A percentile compares a stretch with the other conserved stretches of the same genome.
Evolutionary conservation across 768 basidiomycete species (phyloP).

Genomic region (Royoungia palumana): DNA sequence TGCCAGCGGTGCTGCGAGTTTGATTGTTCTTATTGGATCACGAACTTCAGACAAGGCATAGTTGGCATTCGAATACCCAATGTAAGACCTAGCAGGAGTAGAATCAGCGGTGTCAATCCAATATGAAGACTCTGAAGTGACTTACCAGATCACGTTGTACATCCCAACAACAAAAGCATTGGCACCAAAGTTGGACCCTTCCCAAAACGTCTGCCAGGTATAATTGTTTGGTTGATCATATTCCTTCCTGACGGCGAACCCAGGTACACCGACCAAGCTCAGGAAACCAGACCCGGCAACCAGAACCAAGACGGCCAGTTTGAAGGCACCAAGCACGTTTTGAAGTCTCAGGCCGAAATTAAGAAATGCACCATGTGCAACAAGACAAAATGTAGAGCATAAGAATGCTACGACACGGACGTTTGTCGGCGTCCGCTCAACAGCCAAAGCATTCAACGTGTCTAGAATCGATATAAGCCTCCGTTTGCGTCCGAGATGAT

Average conservation of each 20-base stretch:
- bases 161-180: constrained; percentile 64
- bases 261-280: constrained; percentile 46
- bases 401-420: constrained; percentile 52
- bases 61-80: constrained; percentile 73
- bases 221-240: constrained; percentile 57
- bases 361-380: constrained; percentile 53
- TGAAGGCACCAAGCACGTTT: constrained; percentile 59
- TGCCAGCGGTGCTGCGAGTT: constrained; percentile 64
- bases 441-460: constrained; percentile 50
- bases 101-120: neutral
- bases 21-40: constrained; percentile 69
- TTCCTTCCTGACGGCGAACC: constrained; percentile 47
- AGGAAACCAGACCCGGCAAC: constrained; percentile 55
- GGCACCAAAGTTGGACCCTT: constrained; percentile 50
- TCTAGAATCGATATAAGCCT: constrained; percentile 45
- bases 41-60: constrained; percentile 69
- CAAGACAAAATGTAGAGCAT: constrained; percentile 53
- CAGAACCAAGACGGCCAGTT: constrained; percentile 50
- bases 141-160: constrained; percentile 69
- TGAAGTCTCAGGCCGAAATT: constrained; percentile 60
- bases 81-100: constrained; percentile 51
- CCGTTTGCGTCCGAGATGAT: neutral
- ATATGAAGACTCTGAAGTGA: neutral
- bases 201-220: constrained; percentile 60
- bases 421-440: constrained; percentile 42